Evolutionary conservation across 176 grass and related monocot species (phyloP), one percentile per base, ranked within the genome.

Genomic region (Urochloa ruziziensis): DNA sequence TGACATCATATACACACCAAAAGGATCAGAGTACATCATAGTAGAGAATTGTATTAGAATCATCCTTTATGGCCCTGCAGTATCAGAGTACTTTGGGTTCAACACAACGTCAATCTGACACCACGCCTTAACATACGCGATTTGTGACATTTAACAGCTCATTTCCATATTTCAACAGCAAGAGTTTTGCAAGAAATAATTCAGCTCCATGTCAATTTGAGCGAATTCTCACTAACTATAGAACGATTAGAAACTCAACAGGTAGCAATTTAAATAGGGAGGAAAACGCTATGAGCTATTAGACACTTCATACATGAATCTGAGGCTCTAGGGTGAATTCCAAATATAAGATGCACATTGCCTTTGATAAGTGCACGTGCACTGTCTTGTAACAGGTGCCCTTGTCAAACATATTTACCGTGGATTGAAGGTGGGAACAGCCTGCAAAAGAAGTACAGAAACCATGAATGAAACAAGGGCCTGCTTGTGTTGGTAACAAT

Each of bases 391-490:
- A 52, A 17, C 18, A 1, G 7, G 14, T 13, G 40, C 5, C 68
- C 13, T 73, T 34, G 28, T 49, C 67, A 83, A 49, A 83, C 11
- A 36, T 34, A 27, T 49, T 59, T 74, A 34, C 12, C 52, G 56
- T 60, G 21, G 43, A 37, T 7, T 17, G 14, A 19, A 65, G 44
- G 65, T 40, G 16, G 13, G 16, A 62, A 63, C 57, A 53, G 23
- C 44, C 81, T 65, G 81, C 21, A 65, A 83, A 75, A 30, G 17
- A 75, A 30, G 17, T 29, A 36, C 3, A 53, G 67, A 80, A 77
- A 17, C 2, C n/a, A 21, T 25, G 21, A 54, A 54, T 53, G 33
- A 15, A 83, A 16, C 28, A 66, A 23, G 0, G 62, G 18, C 64
- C 64, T 6, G 24, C 10, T 46, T 62, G 30, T 61, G 7, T 35